A percentile compares a stretch with the other conserved stretches of the same genome.
Conservation (phyloP, 306 rosid species). For the Corylus heterophylla region DNA sequence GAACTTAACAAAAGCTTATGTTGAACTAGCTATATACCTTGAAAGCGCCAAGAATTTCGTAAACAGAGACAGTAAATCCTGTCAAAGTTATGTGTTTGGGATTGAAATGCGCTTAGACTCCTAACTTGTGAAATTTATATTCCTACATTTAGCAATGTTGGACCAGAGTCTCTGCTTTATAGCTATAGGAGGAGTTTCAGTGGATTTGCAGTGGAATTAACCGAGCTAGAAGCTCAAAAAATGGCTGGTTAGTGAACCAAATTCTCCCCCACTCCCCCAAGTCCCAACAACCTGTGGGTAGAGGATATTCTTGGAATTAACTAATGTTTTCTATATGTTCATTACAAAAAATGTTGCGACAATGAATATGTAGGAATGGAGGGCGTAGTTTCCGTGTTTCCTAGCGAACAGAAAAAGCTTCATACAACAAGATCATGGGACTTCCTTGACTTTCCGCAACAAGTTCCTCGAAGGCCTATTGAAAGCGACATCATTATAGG, state of each 20-base stretch:
- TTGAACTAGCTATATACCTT: too few species aligned
- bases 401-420: slow-evolving; percentile 26
- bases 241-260: slow-evolving; percentile 30
- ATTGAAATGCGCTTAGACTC: too few species aligned
- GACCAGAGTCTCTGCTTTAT: slow-evolving; percentile 22
- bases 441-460: slow-evolving; percentile 47
- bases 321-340: not conserved
- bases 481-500: slow-evolving; percentile 53
- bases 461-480: slow-evolving; percentile 8
- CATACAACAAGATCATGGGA: slow-evolving; percentile 67
- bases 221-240: slow-evolving; percentile 35
- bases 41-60: too few species aligned
- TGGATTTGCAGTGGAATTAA: slow-evolving; percentile 43
- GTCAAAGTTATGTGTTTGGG: too few species aligned
- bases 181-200: slow-evolving; percentile 43
- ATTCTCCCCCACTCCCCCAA: too few species aligned
- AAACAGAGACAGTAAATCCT: too few species aligned
- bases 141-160: slow-evolving; percentile 16
- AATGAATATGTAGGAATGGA: slow-evolving; percentile 32
- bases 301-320: too few species aligned
- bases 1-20: too few species aligned
- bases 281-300: too few species aligned
- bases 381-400: slow-evolving; percentile 58
- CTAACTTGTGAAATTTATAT: not conserved
- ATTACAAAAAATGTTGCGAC: not conserved